Evolutionary conservation across 2,329 filamentous ascomycete species (phyloP), one percentile per base, ranked within the genome.

Genomic region (Xylaria multiplex): DNA sequence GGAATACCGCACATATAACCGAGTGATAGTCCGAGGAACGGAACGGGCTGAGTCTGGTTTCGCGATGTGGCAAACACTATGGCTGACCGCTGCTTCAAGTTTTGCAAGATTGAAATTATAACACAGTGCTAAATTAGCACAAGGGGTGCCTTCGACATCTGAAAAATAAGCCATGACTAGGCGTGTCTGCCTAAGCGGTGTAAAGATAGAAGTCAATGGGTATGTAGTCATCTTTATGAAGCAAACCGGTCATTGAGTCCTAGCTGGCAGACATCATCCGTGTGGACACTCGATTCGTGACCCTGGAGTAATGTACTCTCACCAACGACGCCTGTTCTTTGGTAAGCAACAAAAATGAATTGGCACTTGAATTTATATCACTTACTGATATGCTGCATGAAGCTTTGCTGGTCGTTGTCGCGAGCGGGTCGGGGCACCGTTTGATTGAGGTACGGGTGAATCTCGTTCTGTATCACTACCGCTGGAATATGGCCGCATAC

Each of bases 371-470:
- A 19, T 50, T 40, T 30, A 16, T 16, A 48, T 19, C 48, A 71
- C 74, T 72, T 67, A 76, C 74, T 70, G 71, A 56, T 75, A 76
- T 37, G 72, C 74, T 7, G 71, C 72, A 56, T 72, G 46, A 37
- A 71, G 55, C 49, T 66, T 74, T 8, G 70, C 68, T 6, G 71
- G 71, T 27, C 70, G 69, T 45, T 70, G 69, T 55, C 73, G 73
- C 40, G 69, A 49, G 54, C 70, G 72, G 9, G 64, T 58, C 3
- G 66, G 60, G 8, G 60, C 32, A 35, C 64, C 64, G 14, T 72
- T 71, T 11, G 57, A 49, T 46, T 64, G 70, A n/a, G 68, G 66
- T 24, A 67, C 68, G 2, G 71, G 70, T 3, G 71, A 72, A 6
- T 71, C 70, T 48, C 27, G 66, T 46, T 60, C 72, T 13, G 66